Conservation (phyloP, 768 basidiomycete genomes). For the Xerocomus spinulosus region DNA sequence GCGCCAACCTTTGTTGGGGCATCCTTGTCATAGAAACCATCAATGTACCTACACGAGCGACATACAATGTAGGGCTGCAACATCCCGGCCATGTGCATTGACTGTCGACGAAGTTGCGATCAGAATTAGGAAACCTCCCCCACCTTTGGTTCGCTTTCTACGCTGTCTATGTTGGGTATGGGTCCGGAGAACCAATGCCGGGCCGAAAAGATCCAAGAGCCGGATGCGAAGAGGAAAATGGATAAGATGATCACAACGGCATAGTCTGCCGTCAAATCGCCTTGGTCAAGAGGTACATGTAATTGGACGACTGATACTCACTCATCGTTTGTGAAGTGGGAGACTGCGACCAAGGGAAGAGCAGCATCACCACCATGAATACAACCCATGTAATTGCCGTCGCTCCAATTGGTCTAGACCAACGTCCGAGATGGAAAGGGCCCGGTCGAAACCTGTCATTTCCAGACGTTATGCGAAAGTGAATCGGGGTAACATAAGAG, state of each 20-base stretch:
- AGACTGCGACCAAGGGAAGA: constrained; percentile 30
- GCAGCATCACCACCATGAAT: constrained; percentile 32
- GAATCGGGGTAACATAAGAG: constrained; percentile 37
- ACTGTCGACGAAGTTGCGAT: too few species aligned
- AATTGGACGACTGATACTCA: constrained; percentile 14
- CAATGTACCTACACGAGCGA: constrained; percentile 10
- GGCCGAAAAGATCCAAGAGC: constrained; percentile 33
- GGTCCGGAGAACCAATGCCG: constrained; percentile 35
- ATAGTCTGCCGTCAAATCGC: constrained; percentile 12
- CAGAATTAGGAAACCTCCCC: neutral
- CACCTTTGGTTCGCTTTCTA: constrained; percentile 5
- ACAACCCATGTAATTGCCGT: constrained; percentile 29
- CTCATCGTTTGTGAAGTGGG: constrained; percentile 30
- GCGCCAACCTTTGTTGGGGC: constrained; percentile 84
- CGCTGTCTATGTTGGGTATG: constrained; percentile 26
- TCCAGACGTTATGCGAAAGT: constrained; percentile 34
- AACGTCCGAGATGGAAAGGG: constrained; percentile 32
- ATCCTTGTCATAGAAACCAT: constrained; percentile 67
- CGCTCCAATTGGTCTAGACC: constrained; percentile 29
- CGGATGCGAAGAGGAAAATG: constrained; percentile 29
- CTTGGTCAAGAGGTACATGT: neutral
- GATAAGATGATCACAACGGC: constrained; percentile 28
- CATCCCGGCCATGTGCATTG: neutral
- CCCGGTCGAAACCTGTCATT: constrained; percentile 31
- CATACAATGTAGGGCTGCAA: neutral